Evolutionary conservation across 2,329 filamentous ascomycete genomes (phyloP), one percentile per base, ranked within the genome.

Genomic region (Monilinia vaccinii-corymbosi): DNA sequence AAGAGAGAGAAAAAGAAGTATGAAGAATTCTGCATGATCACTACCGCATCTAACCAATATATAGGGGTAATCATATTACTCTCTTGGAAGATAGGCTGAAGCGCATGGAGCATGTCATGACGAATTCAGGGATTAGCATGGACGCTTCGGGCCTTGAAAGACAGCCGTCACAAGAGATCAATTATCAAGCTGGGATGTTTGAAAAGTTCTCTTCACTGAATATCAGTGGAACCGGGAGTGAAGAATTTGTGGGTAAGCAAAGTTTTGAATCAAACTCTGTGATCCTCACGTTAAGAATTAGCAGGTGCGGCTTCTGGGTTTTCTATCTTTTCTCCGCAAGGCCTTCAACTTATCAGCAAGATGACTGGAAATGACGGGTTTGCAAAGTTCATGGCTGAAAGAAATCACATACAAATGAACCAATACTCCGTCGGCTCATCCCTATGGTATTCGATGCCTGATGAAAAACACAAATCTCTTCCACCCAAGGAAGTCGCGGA

Each of bases 321-420:
- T 59, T 66, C 65, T 34, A 55, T 69, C 49, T 63, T 69, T 52
- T 67, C 67, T 25, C 65, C 66, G 23, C 61, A 65, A 50, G 66
- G 66, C 40, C 52, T 69, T 40, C 64, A 57, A 23, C 65, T 64
- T 56, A 67, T 69, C 42, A 45, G 28, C n/a, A 46, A n/a, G 21
- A 32, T 59, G 16, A 53, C 31, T n/a, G 57, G 48, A 16, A 31
- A 59, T 13, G 31, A 46, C 42, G 31, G 25, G 4, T 46, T 59
- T 32, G 13, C 31, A n/a, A 25, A 53, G 2, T 53, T 31, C n/a
- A 53, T 53, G 16, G 6, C 10, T 25, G 6, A n/a, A 25, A 18
- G 11, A 25, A 25, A 32, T 1, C 4, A 46, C 53, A 28, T 14
- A 14, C 38, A n/a, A 31, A 25, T 34, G 28, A 21, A 23, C 6